phyloP scores from a whole-genome alignment of 2,329 filamentous ascomycete species.

The Penicillium rolfsii region DNA sequence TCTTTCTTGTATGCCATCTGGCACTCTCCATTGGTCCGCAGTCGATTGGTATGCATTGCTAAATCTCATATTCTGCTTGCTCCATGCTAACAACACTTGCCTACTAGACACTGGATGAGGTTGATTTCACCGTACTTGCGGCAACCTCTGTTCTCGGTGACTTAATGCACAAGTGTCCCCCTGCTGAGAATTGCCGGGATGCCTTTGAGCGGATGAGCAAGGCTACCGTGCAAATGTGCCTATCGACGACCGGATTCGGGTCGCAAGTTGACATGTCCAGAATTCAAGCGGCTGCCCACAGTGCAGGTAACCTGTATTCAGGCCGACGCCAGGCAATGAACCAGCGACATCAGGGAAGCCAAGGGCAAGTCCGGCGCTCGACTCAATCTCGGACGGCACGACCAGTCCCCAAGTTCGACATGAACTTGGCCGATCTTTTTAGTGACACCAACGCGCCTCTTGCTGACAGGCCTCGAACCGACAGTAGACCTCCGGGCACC shows the following conservation, averaged over 20 bases:
- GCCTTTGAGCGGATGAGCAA: conserved; percentile 95
- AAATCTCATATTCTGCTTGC: neutral
- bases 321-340: conserved; percentile 29
- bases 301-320: conserved; percentile 15
- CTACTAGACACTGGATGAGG: conserved; percentile 77
- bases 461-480: conserved; percentile 41
- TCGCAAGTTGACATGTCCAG: conserved; percentile 41
- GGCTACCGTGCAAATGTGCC: conserved; percentile 92
- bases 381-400: conserved; percentile 44
- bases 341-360: conserved; percentile 28
- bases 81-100: conserved; percentile 18
- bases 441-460: conserved; percentile 48
- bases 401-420: conserved; percentile 61
- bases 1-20: conserved; percentile 97
- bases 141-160: conserved; percentile 91
- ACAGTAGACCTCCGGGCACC: conserved; percentile 32
- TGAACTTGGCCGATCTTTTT: conserved; percentile 58
- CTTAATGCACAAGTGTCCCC: conserved; percentile 90
- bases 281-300: conserved; percentile 25
- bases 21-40: conserved; percentile 89
- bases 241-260: conserved; percentile 82
- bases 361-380: conserved; percentile 35
- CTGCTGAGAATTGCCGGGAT: conserved; percentile 90
- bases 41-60: conserved; percentile 69
- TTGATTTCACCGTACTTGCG: conserved; percentile 94